These are phyloP conservation scores for Neurospora intermedia DNA, from an alignment of 495 filamentous ascomycete species.

Conservation along the genomic window DNA sequence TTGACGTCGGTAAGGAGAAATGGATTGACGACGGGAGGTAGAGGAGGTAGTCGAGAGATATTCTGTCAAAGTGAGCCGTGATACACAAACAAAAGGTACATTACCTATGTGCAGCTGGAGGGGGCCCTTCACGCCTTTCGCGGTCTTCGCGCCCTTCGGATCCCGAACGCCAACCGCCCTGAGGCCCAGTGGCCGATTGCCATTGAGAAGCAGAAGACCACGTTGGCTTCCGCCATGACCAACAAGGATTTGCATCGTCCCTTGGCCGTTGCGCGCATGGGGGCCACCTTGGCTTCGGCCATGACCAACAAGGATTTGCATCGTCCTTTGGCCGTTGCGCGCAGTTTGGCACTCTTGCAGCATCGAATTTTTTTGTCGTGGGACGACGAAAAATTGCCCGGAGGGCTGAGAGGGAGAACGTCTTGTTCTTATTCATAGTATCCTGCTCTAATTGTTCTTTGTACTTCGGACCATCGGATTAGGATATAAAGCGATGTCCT, in stretches of 20 bases:
- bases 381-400: not conserved
- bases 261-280: not conserved
- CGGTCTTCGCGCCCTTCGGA: constrained; percentile 38
- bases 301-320: constrained; percentile 75
- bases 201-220: constrained; percentile 46
- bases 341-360: not conserved
- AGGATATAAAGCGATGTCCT: not conserved
- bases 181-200: constrained; percentile 57
- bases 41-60: constrained; percentile 60
- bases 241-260: constrained; percentile 62
- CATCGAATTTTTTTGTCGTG: not conserved
- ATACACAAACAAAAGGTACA: not conserved
- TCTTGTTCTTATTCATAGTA: not conserved
- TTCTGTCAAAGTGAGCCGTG: constrained; percentile 45
- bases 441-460: not conserved
- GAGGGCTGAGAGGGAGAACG: not conserved
- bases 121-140: constrained; percentile 20
- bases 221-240: constrained; percentile 36
- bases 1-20: constrained; percentile 42
- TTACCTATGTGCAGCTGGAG: constrained; percentile 61
- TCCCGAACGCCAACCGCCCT: constrained; percentile 36
- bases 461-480: no score
- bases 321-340: not conserved
- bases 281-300: constrained; percentile 10
- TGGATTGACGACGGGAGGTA: not conserved